Evolutionary conservation across 2,329 filamentous ascomycete genomes (phyloP), one percentile per base, ranked within the genome.

Genomic region (Dactylellina leptospora): DNA sequence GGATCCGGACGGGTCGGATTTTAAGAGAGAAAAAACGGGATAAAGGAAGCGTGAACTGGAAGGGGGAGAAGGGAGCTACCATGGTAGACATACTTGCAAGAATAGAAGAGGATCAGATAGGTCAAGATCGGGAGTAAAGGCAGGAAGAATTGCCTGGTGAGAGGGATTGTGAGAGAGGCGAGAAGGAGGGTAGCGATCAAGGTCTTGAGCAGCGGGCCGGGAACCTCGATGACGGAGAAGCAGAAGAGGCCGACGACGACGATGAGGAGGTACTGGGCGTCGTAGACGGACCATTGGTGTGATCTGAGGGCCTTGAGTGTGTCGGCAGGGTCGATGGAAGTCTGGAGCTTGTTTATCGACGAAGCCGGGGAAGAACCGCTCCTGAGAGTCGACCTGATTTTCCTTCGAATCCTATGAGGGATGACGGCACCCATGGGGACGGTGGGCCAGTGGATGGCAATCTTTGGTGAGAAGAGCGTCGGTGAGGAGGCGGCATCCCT

Each of bases 31-130:
- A 22, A 36, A 13, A 18, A 27, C 11, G 48, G 27, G 16, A 13
- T 47, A 27, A 40, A 42, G n/a, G 44, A n/a, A 33, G 20, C 3
- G 3, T 6, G 16, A 8, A 33, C 11, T 2, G n/a, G 13, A 28
- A 10, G 13, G 25, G 18, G 38, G 42, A n/a, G n/a, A n/a, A n/a
- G n/a, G n/a, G n/a, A n/a, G n/a, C n/a, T n/a, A n/a, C n/a, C n/a
- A n/a, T n/a, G n/a, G 16, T 11, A 58, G 6, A 48, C 91, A 83
- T 87, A 96, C 92, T 93, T 90, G 84, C 90, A 95, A 74, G 89
- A 88, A 80, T 95, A 96, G 82, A 96, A 97, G 79, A 96, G 91
- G 51, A 97, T 83, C 40, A 97, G 84, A 86, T 93, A 97, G 22
- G 88, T 88, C 80, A 91, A 89, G 74, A 96, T 91, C 4, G 91